Evolutionary conservation across 2,329 filamentous ascomycete species (phyloP).

Genomic region (Scedosporium dehoogii): DNA sequence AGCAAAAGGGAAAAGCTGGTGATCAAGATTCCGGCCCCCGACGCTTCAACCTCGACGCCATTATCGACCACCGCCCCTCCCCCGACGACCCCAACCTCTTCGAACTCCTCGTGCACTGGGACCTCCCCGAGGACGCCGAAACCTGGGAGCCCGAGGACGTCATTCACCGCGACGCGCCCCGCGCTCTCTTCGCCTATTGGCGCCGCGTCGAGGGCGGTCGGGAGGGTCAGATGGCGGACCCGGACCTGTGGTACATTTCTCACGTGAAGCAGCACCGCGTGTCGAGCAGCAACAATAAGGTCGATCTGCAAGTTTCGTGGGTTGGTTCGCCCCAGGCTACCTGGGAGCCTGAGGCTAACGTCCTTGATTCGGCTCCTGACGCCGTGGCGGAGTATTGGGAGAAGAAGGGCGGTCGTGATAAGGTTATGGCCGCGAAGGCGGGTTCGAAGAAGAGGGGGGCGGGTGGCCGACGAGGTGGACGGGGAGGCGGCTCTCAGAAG

Average conservation of each 20-base stretch:
- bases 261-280: constrained; percentile 20
- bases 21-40: neutral
- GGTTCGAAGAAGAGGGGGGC: neutral
- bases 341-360: constrained; percentile 18
- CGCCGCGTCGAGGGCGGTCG: constrained; percentile 17
- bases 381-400: constrained; percentile 19
- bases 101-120: neutral
- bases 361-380: constrained; percentile 18
- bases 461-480: neutral
- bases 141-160: constrained; percentile 25
- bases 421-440: neutral
- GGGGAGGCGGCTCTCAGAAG: neutral
- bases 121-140: constrained; percentile 10
- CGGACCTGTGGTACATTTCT: constrained; percentile 21
- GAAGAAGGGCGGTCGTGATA: neutral
- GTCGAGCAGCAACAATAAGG: constrained; percentile 13
- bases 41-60: neutral
- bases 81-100: neutral
- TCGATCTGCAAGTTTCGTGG: constrained; percentile 24
- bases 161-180: constrained; percentile 22
- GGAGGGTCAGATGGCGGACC: constrained; percentile 19
- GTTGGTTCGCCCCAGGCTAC: constrained; percentile 19
- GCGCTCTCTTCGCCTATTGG: constrained; percentile 24
- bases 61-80: neutral
- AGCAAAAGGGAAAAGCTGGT: neutral